These are phyloP conservation scores for Trichoderma pleuroti DNA, from an alignment of 2,329 filamentous ascomycete species.

Conservation along the genomic window DNA sequence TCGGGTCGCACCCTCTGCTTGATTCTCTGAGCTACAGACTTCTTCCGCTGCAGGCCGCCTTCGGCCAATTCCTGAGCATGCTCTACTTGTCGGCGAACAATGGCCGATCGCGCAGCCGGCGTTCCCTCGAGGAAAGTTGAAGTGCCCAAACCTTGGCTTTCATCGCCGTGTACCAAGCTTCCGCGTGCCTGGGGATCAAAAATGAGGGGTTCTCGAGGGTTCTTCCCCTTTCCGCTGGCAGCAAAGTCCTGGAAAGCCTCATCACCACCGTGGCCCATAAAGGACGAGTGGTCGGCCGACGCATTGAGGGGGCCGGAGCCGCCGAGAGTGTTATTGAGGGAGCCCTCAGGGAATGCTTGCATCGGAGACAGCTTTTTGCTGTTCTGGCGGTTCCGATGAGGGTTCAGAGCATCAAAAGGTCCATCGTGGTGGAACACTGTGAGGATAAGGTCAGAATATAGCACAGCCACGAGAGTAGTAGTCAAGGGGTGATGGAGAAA, in stretches of 20 bases:
- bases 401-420: constrained; percentile 93
- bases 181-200: constrained; percentile 68
- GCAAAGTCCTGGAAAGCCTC: constrained; percentile 84
- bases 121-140: constrained; percentile 95
- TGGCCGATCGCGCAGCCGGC: constrained; percentile 75
- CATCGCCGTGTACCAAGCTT: constrained; percentile 77
- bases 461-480: background rate
- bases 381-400: constrained; percentile 84
- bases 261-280: constrained; percentile 75
- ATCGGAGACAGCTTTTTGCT: constrained; percentile 79
- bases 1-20: constrained; percentile 71
- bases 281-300: constrained; percentile 78
- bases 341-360: constrained; percentile 92
- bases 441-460: background rate
- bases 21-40: constrained; percentile 89
- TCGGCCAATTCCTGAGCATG: constrained; percentile 56
- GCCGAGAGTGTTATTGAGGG: constrained; percentile 86
- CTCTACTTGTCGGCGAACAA: constrained; percentile 71
- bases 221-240: constrained; percentile 34
- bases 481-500: background rate
- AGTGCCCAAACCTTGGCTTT: constrained; percentile 80
- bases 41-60: constrained; percentile 76
- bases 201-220: constrained; percentile 44
- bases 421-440: constrained; percentile 96
- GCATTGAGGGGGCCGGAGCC: constrained; percentile 80